Evolutionary conservation across 139 green algal genomes (phyloP), one percentile per base, ranked within the genome.

Genomic region (Coelastrella sp.): DNA sequence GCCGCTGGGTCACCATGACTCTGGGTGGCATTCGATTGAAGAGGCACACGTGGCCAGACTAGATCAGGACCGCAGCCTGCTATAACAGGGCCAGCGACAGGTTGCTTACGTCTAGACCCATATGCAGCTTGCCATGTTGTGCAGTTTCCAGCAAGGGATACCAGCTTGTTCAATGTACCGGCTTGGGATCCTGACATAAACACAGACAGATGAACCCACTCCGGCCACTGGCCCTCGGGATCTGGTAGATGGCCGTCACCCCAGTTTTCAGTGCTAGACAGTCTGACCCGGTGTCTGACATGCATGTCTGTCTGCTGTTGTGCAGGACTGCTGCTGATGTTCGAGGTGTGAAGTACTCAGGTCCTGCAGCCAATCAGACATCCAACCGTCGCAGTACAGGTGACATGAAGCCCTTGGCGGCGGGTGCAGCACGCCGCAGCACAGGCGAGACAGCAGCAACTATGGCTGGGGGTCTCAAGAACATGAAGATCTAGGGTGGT

Each of bases 291-390:
- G 77, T 11, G 23, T 20, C 54, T 10, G n/a, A n/a, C 14, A 66
- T 86, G 60, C n/a, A 17, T 80, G 74, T 17, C 19, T 10, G 6
- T 5, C 32, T 47, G 32, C 32, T 47, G 32, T 47, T n/a, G 14
- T 86, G 80, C 80, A 86, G 80, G 80, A 73, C 59, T 17, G 22
- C 58, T 32, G 81, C 81, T 78, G 81, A 87, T 47, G 81, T 77
- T 32, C 22, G 81, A 16, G 81, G 81, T 16, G 81, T 87, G 32
- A 87, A 87, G 22, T 61, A 22, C 4, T 7, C 7, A 6, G 79
- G 58, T 17, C 57, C 79, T 19, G 79, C 79, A 73, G 64, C 23
- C 66, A 83, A 58, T 54, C 47, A 61, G 14, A 22, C 13, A 22
- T 16, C 5, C 80, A 86, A 59, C 81, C 61, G 81, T 61, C 81